A percentile compares a stretch with the other conserved stretches of the same genome.
Conservation (phyloP, 257 asterid genomes). For the Capsicum pubescens region DNA sequence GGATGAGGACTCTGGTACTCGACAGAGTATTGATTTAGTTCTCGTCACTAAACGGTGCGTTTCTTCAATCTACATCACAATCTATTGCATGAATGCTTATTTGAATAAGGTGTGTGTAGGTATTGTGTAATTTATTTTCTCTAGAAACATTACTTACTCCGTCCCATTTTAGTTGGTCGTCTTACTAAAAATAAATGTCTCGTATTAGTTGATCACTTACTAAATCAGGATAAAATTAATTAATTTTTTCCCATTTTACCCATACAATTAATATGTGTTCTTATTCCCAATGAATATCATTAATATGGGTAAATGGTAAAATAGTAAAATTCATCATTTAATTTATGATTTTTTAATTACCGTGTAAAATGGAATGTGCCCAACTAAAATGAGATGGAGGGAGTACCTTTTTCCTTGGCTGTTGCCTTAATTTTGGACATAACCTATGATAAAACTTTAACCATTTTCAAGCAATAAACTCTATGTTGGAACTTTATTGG, state of each 20-base stretch:
- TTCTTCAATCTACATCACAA: background rate
- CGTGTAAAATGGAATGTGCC: too few species aligned
- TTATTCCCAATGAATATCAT: too few species aligned
- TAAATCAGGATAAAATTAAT: too few species aligned
- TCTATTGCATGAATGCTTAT: background rate
- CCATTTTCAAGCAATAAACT: background rate
- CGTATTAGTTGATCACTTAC: too few species aligned
- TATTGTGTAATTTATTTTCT: background rate
- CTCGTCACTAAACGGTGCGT: conserved; percentile 63
- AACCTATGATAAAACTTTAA: background rate
- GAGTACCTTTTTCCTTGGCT: background rate
- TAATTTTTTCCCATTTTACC: too few species aligned
- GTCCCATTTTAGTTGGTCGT: too few species aligned
- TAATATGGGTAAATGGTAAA: too few species aligned
- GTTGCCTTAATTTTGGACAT: background rate
- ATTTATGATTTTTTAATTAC: too few species aligned
- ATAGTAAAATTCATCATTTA: too few species aligned
- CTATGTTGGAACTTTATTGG: background rate
- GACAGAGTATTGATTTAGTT: conserved; percentile 70
- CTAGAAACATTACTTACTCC: background rate
- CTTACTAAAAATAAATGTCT: too few species aligned
- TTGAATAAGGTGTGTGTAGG: background rate
- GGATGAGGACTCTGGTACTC: conserved; percentile 75
- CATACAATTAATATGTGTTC: too few species aligned
- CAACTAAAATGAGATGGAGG: too few species aligned